Conservation (phyloP, 140 eudicot genomes). For the Cichorium intybus region DNA sequence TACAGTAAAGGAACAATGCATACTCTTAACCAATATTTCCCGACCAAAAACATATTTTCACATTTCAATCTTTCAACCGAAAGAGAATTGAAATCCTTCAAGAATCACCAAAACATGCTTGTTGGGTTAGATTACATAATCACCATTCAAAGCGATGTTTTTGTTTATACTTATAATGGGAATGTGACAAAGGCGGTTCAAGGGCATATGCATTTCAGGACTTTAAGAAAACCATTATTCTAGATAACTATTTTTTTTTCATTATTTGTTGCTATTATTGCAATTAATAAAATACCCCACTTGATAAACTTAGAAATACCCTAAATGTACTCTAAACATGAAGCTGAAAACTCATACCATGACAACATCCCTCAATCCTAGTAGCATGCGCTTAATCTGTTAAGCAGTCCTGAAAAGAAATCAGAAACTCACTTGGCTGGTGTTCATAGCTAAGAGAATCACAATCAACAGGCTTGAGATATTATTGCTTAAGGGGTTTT, state of each 20-base stretch:
- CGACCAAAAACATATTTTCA: conserved; percentile 75
- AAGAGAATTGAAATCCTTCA: conserved; percentile 73
- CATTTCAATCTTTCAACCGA: conserved; percentile 78
- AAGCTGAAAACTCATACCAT: too few species aligned
- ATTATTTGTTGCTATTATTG: background rate
- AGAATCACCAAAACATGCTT: conserved; percentile 88
- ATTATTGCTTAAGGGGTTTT: too few species aligned
- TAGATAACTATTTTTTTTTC: conserved; percentile 59
- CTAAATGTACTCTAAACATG: too few species aligned
- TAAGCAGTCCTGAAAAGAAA: too few species aligned
- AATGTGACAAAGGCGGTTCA: conserved; percentile 99
- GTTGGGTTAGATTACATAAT: conserved; percentile 95
- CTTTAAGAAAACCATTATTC: conserved; percentile 87
- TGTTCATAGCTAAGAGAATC: too few species aligned
- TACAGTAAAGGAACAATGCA: conserved; percentile 88
- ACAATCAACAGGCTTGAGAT: too few species aligned
- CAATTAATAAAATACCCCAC: too few species aligned
- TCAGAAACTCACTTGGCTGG: too few species aligned
- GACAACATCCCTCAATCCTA: too few species aligned
- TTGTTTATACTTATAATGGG: conserved; percentile 96
- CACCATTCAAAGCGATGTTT: conserved; percentile 88
- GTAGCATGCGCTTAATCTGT: too few species aligned
- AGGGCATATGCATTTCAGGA: conserved; percentile 87
- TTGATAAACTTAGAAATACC: too few species aligned
- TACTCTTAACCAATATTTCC: conserved; percentile 59